Percentiles rank a stretch among this genome's conserved stretches.
These are phyloP conservation scores for Conringia planisiliqua DNA, from an alignment of 345 rosid species.

Conservation along the genomic window DNA sequence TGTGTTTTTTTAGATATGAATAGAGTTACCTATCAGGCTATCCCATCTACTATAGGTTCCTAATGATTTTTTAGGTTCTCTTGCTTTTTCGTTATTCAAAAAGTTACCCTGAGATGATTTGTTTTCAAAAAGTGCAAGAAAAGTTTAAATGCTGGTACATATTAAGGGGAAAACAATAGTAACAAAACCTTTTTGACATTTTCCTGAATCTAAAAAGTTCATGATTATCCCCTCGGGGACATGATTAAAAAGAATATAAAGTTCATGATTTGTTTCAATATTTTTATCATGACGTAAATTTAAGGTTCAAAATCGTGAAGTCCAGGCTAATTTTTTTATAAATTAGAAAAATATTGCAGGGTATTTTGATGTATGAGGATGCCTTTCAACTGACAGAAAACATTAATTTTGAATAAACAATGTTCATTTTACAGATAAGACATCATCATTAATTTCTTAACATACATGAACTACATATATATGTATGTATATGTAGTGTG, in stretches of 20 bases:
- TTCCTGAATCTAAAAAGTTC: background rate
- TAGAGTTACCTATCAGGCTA: background rate
- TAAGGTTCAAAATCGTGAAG: background rate
- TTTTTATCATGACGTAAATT: background rate
- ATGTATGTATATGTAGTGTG: background rate
- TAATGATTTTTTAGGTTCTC: background rate
- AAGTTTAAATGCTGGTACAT: background rate
- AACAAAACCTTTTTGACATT: background rate
- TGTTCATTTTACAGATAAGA: background rate
- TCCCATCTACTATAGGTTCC: background rate
- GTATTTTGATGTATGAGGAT: background rate
- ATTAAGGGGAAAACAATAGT: background rate
- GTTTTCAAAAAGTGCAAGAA: conserved; percentile 15
- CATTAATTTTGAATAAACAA: background rate
- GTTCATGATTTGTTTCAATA: background rate
- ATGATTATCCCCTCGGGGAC: background rate
- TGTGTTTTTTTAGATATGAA: background rate
- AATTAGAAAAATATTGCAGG: background rate
- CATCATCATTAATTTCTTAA: background rate
- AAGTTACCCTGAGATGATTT: background rate
- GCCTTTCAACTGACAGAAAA: background rate
- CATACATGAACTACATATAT: background rate
- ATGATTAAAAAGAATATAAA: background rate
- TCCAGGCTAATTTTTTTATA: background rate
- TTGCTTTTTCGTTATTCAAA: conserved; percentile 1